phyloP scores from a whole-genome alignment of 257 asterid species.

The Perilla frutescens region DNA sequence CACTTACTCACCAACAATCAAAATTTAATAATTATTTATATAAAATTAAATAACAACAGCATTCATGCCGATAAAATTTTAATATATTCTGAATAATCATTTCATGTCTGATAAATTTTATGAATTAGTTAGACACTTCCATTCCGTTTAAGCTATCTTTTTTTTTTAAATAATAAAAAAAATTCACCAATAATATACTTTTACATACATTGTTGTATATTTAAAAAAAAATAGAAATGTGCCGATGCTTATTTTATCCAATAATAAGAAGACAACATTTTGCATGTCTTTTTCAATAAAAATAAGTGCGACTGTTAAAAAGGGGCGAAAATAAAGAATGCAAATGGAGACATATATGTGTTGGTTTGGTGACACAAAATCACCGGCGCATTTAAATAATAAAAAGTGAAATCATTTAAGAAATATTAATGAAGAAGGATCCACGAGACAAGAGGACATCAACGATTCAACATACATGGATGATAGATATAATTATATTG shows the following conservation, averaged over 20 bases:
- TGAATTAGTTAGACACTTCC: too few species aligned
- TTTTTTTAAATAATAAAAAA: too few species aligned
- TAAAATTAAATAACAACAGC: too few species aligned
- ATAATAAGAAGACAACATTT: background rate
- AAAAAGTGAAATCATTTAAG: constrained; percentile 9
- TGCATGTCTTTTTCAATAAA: background rate
- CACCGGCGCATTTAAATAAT: constrained; percentile 13
- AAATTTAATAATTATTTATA: too few species aligned
- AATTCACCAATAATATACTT: too few species aligned
- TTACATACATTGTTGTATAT: too few species aligned
- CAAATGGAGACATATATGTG: background rate
- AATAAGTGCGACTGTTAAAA: background rate
- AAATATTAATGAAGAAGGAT: constrained; percentile 18
- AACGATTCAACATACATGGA: background rate
- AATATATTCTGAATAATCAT: too few species aligned
- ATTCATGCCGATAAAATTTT: too few species aligned
- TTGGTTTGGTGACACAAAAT: constrained; percentile 32
- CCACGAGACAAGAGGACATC: constrained; percentile 28
- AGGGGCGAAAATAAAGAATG: background rate
- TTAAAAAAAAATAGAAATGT: too few species aligned
- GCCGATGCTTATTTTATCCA: background rate
- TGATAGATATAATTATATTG: background rate
- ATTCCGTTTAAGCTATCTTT: too few species aligned
- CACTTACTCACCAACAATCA: too few species aligned
- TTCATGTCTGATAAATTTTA: too few species aligned